Conservation (phyloP, 2,329 filamentous ascomycete genomes). For the Catunica adiposa region DNA sequence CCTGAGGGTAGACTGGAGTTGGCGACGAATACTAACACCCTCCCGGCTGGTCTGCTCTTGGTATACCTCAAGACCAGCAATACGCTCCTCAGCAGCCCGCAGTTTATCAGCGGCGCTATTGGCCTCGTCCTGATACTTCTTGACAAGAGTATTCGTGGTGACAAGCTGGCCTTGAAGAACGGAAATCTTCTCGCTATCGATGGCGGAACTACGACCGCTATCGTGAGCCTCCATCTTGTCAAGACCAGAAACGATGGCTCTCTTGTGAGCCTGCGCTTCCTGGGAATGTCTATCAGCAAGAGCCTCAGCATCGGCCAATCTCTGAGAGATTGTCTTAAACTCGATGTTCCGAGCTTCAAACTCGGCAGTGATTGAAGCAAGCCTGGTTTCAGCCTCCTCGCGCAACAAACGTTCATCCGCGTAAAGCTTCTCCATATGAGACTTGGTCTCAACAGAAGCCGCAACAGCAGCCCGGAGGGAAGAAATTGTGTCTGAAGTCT, state of each 20-base stretch:
- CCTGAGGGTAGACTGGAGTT: conserved; percentile 68
- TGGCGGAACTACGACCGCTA: conserved; percentile 28
- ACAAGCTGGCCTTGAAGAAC: conserved; percentile 68
- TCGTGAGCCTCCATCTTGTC: conserved; percentile 51
- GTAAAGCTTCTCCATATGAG: conserved; percentile 62
- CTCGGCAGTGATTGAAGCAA: conserved; percentile 61
- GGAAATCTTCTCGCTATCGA: conserved; percentile 47
- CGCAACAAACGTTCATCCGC: conserved; percentile 66
- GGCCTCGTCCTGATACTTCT: conserved; percentile 77
- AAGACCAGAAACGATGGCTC: conserved; percentile 67
- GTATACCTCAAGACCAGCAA: conserved; percentile 89
- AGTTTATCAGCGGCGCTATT: conserved; percentile 77
- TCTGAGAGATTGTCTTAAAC: conserved; percentile 55
- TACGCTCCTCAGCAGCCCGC: conserved; percentile 84
- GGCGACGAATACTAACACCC: conserved; percentile 73
- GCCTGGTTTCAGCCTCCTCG: conserved; percentile 58
- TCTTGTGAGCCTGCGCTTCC: conserved; percentile 72
- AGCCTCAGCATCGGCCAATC: conserved; percentile 72
- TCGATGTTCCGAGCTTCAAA: conserved; percentile 68
- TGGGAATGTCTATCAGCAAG: conserved; percentile 71
- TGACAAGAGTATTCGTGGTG: conserved; percentile 61
- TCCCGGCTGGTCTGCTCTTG: conserved; percentile 95
- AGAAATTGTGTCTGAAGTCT: conserved; percentile 53
- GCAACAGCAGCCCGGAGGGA: conserved; percentile 62
- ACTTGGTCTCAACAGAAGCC: conserved; percentile 61